Evolutionary conservation across 2,329 filamentous ascomycete genomes (phyloP), one percentile per base, ranked within the genome.

Genomic region (Apiospora phragmitis): DNA sequence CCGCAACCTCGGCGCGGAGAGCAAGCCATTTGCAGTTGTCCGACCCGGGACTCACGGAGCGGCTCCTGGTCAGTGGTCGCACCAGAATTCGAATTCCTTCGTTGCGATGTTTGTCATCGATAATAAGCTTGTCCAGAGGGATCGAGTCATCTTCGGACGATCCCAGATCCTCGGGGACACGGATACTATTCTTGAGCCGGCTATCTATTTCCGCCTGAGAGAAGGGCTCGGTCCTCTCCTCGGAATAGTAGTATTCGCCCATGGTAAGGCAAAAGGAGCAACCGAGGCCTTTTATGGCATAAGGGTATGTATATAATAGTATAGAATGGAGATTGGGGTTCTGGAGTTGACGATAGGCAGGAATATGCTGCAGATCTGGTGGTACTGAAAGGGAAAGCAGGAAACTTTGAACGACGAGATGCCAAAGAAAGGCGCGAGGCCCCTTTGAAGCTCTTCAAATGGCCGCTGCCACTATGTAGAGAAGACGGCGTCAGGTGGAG

Each of bases 171-270:
- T 84, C 83, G 70, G 86, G 84, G 70, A 85, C 82, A 65, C 83
- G 81, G 69, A 88, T 80, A 74, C 77, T 80, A 71, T 81, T 82
- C 59, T 74, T 73, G 71, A 88, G 79, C 24, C 87, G 85, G 35
- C 84, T 80, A 68, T 88, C 84, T 73, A 89, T 84, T 78, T 90
- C 87, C 67, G 86, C 85, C 73, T 88, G 83, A 12, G 88, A 87
- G 74, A 89, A 88, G 12, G 87, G 86, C 79, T 90, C 87, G 65
- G 88, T 90, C 79, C 83, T 86, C 80, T 89, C 87, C 78, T 85
- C 82, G 35, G 83, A 82, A 67, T 79, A 77, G 74, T 79, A 84
- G 73, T 81, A 79, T 73, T 87, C 85, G 75, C 81, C 82, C 87
- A 88, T 88, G 76, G 75, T 75, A 72, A 70, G 67, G 72, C 47